A percentile compares a stretch with the other conserved stretches of the same genome.
These are phyloP conservation scores for Pythium phragmiticola DNA, from an alignment of 352 stramenopile species.

Conservation along the genomic window DNA sequence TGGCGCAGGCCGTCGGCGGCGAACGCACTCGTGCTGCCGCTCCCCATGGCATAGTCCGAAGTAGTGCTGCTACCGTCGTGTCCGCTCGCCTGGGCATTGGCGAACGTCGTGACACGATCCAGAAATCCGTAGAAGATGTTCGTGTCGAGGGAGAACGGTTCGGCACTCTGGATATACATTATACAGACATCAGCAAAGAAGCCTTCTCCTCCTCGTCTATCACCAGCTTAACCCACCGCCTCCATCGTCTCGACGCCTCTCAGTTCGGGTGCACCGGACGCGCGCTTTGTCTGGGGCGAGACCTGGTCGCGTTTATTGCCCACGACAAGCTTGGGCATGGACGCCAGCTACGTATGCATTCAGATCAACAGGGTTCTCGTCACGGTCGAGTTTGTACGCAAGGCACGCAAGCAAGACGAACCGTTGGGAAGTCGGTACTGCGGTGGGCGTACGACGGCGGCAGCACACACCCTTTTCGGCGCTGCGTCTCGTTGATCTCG, in stretches of 20 bases:
- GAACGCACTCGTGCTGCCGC: conserved; percentile 22
- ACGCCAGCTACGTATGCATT: conserved; percentile 28
- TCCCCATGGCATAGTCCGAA: conserved; percentile 15
- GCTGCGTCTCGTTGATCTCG: conserved; percentile 50
- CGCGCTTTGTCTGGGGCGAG: conserved; percentile 35
- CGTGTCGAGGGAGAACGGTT: conserved; percentile 53
- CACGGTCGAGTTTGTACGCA: background rate
- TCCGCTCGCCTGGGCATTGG: conserved; percentile 31
- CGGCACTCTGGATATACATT: conserved; percentile 38
- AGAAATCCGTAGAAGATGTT: conserved; percentile 60
- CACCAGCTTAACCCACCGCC: conserved; percentile 33
- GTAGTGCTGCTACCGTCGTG: background rate
- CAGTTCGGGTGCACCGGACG: conserved; percentile 39
- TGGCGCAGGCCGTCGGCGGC: conserved; percentile 42
- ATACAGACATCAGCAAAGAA: background rate
- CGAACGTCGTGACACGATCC: conserved; percentile 58
- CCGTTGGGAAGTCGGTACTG: conserved; percentile 37
- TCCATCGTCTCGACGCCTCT: conserved; percentile 53
- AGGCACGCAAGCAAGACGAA: conserved; percentile 12
- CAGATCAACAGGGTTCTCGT: background rate
- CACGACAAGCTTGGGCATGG: conserved; percentile 75
- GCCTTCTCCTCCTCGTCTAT: no score
- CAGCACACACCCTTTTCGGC: conserved; percentile 55
- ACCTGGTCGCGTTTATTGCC: conserved; percentile 78
- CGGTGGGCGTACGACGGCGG: conserved; percentile 29